phyloP scores from a whole-genome alignment of 2,329 filamentous ascomycete genomes.

The Venturia effusa region DNA sequence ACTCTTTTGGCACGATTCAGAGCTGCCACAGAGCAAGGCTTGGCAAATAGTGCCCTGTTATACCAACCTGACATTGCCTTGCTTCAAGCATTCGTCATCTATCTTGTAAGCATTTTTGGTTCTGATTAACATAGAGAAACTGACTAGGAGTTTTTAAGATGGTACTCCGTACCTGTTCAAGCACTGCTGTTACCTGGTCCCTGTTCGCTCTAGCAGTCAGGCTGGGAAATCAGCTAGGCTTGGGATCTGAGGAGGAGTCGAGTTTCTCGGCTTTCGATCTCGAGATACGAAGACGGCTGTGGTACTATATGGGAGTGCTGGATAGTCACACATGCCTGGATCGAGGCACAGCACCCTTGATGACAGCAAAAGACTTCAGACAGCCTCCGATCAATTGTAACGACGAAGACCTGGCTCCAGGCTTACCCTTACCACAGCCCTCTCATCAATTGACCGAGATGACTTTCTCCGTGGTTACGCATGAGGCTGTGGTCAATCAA shows the following conservation, averaged over 20 bases:
- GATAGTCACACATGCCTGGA: constrained; percentile 12
- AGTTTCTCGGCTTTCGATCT: constrained; percentile 7
- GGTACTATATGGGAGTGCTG: constrained; percentile 11
- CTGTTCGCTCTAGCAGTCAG: constrained; percentile 13
- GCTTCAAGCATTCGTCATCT: constrained; percentile 13
- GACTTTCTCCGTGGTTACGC: constrained; percentile 7
- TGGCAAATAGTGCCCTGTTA: constrained; percentile 10
- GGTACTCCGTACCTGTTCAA: constrained; percentile 11
- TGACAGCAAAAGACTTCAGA: constrained; percentile 4
- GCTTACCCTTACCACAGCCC: constrained; percentile 1
- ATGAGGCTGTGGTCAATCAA: not conserved
- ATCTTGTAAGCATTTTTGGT: constrained; percentile 11
- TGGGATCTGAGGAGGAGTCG: constrained; percentile 5
- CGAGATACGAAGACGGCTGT: constrained; percentile 12
- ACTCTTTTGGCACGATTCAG: not conserved
- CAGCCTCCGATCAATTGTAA: not conserved
- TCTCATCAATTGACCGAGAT: constrained; percentile 4
- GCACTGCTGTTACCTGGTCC: constrained; percentile 12
- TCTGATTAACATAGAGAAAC: not conserved
- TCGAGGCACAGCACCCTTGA: constrained; percentile 11
- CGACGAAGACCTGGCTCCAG: not conserved
- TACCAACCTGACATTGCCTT: constrained; percentile 9
- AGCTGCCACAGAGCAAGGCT: not conserved
- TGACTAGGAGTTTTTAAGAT: not conserved
- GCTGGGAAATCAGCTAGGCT: constrained; percentile 11